Base-by-base conservation (phyloP, 371 early-diverging fungal genomes). In the Rhizopus arrhizus region DNA sequence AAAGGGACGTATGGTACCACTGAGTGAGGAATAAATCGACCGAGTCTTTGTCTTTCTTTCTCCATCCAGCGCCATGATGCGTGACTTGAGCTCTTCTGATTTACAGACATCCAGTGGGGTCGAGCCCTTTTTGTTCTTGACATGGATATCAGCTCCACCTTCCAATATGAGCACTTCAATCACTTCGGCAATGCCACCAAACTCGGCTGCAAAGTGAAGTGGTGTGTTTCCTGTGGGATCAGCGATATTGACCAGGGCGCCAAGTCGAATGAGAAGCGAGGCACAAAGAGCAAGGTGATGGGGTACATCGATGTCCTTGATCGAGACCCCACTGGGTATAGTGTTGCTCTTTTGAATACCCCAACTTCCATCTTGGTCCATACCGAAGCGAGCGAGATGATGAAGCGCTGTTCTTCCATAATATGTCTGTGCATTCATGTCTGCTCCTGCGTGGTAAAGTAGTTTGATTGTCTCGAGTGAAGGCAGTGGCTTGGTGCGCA, bases 171-270 rank as follows among this genome's bases (percentile, higher is more conserved):
- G 54, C 4, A 84, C 82, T 15, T 76, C 72, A 3, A 85, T 65
- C 0, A 85, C 85, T 56, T 85, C 84, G 28, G 73, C 58, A 0
- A 85, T 77, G 12, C 78, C 77, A 6, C 85, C 84, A 60, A 81
- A 84, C 58, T 85, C 83, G 4, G 82, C 83, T 16, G 89, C 89
- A 64, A 86, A 85, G 64, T 89, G 89, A n/a, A 88, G 52, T 22
- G 89, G 86, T 8, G 85, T 85, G 51, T 86, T 86, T 2, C 87
- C 87, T 40, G 81, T 82, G 7, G 81, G 78, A 56, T 89, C 89
- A 0, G 78, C 78, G 64, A 83, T 77, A 48, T 88, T 80, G 22
- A 86, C 82, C 5, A 81, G 59, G 0, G 86, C 82, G n/a, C 85
- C 87, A 22, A 85, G 64, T 0, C 80, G 78, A 35, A 88, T 70